Percentiles rank a stretch among this genome's conserved stretches.
phyloP scores from a whole-genome alignment of 75 land plant species.

The Pinus albicaulis region DNA sequence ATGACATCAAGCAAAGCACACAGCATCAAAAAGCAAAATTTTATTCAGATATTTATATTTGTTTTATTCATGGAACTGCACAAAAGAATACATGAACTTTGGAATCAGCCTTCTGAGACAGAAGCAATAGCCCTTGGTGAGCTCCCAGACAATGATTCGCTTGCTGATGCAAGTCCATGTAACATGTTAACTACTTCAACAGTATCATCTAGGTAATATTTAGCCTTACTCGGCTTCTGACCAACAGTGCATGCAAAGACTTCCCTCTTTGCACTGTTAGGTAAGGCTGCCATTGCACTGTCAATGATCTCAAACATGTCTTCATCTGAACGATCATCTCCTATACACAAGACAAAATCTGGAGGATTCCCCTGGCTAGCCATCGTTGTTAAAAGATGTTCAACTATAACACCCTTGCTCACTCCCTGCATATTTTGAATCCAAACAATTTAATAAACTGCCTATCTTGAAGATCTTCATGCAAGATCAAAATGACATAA shows the following conservation, averaged over 20 bases:
- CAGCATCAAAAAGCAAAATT: too few relatives aligned
- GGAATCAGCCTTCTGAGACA: too few relatives aligned
- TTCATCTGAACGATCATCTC: conserved; percentile 68
- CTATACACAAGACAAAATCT: conserved; percentile 61
- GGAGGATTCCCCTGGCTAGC: conserved; percentile 28
- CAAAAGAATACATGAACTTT: too few relatives aligned
- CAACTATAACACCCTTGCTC: conserved; percentile 44
- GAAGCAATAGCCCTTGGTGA: too few relatives aligned
- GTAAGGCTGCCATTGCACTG: conserved; percentile 4
- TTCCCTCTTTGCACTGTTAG: conserved; percentile 23
- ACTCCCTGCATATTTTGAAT: conserved; percentile 40
- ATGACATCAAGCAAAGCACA: too few relatives aligned
- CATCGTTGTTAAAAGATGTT: conserved; percentile 40
- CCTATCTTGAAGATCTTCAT: not conserved
- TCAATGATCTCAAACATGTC: conserved; percentile 57
- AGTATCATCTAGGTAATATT: conserved; percentile 54
- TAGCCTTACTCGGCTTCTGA: conserved; percentile 59
- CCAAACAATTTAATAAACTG: conserved; percentile 1
- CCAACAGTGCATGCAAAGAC: conserved; percentile 64
- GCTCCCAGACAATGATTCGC: not conserved
- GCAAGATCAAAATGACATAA: not conserved
- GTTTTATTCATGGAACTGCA: too few relatives aligned
- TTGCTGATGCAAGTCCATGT: conserved; percentile 25
- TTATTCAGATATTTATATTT: too few relatives aligned
- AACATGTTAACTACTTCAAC: conserved; percentile 37